A percentile compares a stretch with the other conserved stretches of the same genome.
These are phyloP conservation scores for Chrysanthemum makinoi DNA, from an alignment of 129 eudicot genomes.

Conservation along the genomic window DNA sequence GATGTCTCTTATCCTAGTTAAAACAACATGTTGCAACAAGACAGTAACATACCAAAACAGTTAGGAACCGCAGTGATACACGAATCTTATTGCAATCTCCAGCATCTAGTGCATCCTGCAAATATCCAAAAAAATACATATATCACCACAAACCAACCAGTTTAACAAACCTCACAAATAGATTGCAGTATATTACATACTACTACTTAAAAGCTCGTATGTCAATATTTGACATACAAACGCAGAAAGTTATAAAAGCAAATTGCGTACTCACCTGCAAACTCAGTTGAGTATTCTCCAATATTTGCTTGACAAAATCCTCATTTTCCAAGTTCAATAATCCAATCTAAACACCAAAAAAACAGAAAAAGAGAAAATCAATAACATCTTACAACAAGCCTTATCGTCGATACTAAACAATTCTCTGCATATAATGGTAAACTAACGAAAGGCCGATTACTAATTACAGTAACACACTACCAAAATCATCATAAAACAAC, in stretches of 20 bases:
- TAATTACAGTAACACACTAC: too few relatives aligned
- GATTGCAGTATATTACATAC: too few relatives aligned
- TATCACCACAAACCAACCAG: background rate
- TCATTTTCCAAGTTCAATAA: slow-evolving; percentile 86
- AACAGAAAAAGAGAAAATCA: background rate
- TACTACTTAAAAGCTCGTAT: too few relatives aligned
- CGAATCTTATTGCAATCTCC: slow-evolving; percentile 81
- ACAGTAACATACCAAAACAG: slow-evolving; percentile 71
- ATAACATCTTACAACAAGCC: background rate
- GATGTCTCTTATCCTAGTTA: slow-evolving; percentile 1
- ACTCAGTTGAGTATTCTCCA: slow-evolving; percentile 60
- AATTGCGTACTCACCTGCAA: slow-evolving; percentile 62
- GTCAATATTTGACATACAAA: background rate
- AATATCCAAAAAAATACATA: slow-evolving; percentile 11
- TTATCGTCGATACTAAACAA: too few relatives aligned
- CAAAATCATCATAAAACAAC: too few relatives aligned
- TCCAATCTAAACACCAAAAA: slow-evolving; percentile 59
- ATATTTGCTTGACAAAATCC: slow-evolving; percentile 58
- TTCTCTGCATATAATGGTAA: too few relatives aligned
- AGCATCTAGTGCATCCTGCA: slow-evolving; percentile 64
- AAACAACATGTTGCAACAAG: slow-evolving; percentile 5
- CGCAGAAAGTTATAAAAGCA: background rate
- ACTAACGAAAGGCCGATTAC: too few relatives aligned
- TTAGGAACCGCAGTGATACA: slow-evolving; percentile 73
- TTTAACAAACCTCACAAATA: too few relatives aligned